Base-by-base conservation (phyloP, 129 eudicot genomes). In the Kitagawia praeruptora region DNA sequence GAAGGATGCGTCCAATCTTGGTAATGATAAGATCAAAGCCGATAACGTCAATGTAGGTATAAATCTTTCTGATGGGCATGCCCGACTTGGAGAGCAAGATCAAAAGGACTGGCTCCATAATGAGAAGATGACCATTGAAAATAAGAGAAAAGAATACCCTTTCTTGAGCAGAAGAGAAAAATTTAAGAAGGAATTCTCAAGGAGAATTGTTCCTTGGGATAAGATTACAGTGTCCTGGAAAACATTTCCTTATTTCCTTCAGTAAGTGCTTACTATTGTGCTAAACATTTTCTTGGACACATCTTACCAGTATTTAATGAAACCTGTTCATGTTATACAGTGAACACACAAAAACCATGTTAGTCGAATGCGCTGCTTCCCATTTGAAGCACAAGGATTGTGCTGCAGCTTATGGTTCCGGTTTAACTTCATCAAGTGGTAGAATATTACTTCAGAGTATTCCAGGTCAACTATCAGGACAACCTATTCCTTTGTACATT, bases 131-230 rank as follows among this genome's bases (percentile, higher is more conserved):
- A 89, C 97, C 37, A 90, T 89, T 28, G 96, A 95, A 86, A 87
- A 87, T 79, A 95, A 90, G 81, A 85, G 87, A 78, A 92, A 88
- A 76, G 96, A 95, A 38, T 92, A 94, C 38, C 96, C 99, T n/a
- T 95, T 95, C 77, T 79, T 95, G 80, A 90, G 88, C 25, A 88
- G 83, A 80, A 80, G 91, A 11, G 91, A 87, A 79, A 86, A 90
- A 84, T 95, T 90, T 75, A 90, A 86, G 74, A 92, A 92, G 39
- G 97, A 95, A 85, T 95, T 95, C 79, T 48, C 86, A 75, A 86
- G 96, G 80, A 89, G 93, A 86, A 75, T 92, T 89, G 82, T 92
- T 81, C 97, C 94, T 40, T 95, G 97, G 99, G 96, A 92, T 80
- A 92, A 90, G 76, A 88, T 90, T 76, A 92, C 90, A 0, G 92